Conservation (phyloP, 176 grass and related monocot species). For the Themeda triandra region DNA sequence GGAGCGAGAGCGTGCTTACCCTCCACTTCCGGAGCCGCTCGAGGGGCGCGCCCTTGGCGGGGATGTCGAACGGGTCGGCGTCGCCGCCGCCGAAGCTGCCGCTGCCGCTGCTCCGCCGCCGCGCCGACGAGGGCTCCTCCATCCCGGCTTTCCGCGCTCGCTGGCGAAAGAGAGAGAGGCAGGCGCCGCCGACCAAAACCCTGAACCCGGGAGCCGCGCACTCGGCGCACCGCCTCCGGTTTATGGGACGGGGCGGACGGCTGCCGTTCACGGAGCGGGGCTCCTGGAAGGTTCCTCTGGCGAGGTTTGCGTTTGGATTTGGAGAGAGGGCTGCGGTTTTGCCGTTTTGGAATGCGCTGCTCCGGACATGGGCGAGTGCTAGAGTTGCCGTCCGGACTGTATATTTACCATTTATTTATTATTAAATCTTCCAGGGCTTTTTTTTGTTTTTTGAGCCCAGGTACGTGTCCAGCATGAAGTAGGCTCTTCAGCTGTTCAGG, state of each 20-base stretch:
- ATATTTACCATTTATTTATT: too few species aligned
- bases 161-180: constrained; percentile 17
- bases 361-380: too few species aligned
- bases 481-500: too few species aligned
- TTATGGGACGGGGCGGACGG: neutral
- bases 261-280: neutral
- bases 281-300: neutral
- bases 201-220: neutral
- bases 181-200: constrained; percentile 34
- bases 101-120: neutral
- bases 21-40: constrained; percentile 70
- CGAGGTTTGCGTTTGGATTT: neutral
- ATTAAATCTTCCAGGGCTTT: too few species aligned
- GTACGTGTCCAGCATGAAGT: too few species aligned
- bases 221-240: neutral
- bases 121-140: constrained; percentile 33
- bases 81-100: neutral
- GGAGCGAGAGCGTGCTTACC: constrained; percentile 31
- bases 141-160: neutral
- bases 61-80: constrained; percentile 56
- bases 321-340: too few species aligned
- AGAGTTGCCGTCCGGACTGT: too few species aligned
- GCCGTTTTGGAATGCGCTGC: neutral
- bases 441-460: too few species aligned
- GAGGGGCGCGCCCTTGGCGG: constrained; percentile 50